Evolutionary conservation across 75 land plant genomes (phyloP).

Genomic region (Sequoia sempervirens): DNA sequence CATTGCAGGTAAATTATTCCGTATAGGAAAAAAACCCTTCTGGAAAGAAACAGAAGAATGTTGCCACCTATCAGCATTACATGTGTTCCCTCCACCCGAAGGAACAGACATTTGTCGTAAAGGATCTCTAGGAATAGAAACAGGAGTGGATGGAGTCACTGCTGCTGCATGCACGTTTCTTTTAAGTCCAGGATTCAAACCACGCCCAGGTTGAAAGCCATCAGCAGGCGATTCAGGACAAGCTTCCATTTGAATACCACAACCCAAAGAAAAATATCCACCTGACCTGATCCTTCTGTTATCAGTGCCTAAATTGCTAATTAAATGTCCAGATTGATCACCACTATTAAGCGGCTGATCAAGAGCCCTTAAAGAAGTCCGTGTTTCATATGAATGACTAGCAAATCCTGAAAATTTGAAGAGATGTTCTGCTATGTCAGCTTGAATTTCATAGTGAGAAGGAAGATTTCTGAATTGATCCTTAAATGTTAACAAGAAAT

Average conservation of each 20-base stretch:
- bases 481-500: conserved; percentile 69
- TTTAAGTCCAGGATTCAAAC: conserved; percentile 45
- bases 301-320: not conserved
- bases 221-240: conserved; percentile 21
- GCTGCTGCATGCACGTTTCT: conserved; percentile 39
- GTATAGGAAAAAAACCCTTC: conserved; percentile 76
- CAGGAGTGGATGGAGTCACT: not conserved
- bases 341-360: conserved; percentile 41
- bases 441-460: conserved; percentile 43
- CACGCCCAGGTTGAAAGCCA: conserved; percentile 64
- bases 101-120: conserved; percentile 27
- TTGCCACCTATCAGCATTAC: conserved; percentile 89
- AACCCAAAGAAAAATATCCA: conserved; percentile 20
- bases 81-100: conserved; percentile 36
- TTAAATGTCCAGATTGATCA: conserved; percentile 41
- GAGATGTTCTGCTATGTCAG: conserved; percentile 58
- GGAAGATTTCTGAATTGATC: conserved; percentile 64
- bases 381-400: conserved; percentile 16
- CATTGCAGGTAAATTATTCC: conserved; percentile 27
- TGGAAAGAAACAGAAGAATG: conserved; percentile 42
- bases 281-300: conserved; percentile 61
- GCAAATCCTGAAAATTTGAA: not conserved
- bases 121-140: not conserved
- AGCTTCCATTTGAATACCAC: conserved; percentile 33
- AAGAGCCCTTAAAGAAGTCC: conserved; percentile 34